These are phyloP conservation scores for Solanum pinnatisectum DNA, from an alignment of 257 asterid genomes.

Conservation along the genomic window DNA sequence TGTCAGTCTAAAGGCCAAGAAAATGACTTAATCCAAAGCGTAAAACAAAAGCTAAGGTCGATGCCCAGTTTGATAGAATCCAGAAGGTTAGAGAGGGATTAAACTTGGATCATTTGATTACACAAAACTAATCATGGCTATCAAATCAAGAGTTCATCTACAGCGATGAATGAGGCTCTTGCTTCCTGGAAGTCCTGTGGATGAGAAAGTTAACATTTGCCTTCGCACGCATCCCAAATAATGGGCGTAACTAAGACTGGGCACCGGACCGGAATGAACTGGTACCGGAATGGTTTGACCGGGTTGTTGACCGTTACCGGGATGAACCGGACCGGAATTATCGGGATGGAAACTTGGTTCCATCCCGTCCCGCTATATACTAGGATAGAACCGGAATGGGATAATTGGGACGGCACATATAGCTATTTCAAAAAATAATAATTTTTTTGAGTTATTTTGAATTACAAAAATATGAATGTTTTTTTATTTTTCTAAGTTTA, in stretches of 20 bases:
- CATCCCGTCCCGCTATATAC: not conserved
- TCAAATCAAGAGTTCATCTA: not conserved
- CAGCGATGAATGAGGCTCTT: not conserved
- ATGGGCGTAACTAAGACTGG: not conserved
- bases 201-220: not conserved
- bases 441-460: not conserved
- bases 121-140: not conserved
- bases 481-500: not conserved
- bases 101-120: not conserved
- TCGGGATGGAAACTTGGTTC: not conserved
- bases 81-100: not conserved
- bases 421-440: too few species aligned
- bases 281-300: not conserved
- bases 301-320: not conserved
- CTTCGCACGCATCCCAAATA: not conserved
- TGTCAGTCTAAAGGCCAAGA: not conserved
- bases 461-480: too few species aligned
- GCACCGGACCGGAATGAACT: too few species aligned
- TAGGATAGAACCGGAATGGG: not conserved
- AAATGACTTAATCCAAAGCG: not conserved
- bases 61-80: not conserved
- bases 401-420: not conserved
- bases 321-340: not conserved
- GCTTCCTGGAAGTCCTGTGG: not conserved
- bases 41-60: not conserved